phyloP scores from a whole-genome alignment of 768 basidiomycete species.

The Mycena leptocephala region DNA sequence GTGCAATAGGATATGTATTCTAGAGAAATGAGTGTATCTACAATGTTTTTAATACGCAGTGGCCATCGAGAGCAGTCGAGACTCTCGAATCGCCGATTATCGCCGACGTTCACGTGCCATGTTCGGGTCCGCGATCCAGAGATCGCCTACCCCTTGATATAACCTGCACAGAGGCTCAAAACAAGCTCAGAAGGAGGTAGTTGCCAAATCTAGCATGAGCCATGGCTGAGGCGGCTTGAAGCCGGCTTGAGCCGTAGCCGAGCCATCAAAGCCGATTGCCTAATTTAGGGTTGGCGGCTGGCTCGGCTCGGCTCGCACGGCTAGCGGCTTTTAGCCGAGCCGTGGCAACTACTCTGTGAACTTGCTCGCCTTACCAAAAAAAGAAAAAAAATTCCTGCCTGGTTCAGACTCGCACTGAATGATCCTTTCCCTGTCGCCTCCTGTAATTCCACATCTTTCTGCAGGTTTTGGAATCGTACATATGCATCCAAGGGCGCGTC shows the following conservation, averaged over 20 bases:
- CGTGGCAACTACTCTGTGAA: no score
- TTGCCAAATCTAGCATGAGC: neutral
- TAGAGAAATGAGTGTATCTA: neutral
- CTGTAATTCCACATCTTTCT: no score
- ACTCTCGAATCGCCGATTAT: neutral
- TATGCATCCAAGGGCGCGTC: no score
- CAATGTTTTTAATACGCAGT: neutral
- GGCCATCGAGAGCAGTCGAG: neutral
- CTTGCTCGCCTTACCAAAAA: no score
- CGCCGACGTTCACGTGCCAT: neutral
- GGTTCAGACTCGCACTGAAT: no score
- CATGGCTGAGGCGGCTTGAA: neutral
- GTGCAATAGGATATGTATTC: neutral
- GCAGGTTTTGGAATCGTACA: no score
- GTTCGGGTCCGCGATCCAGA: neutral
- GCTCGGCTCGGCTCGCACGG: slow-evolving; percentile 3
- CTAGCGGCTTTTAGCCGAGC: neutral
- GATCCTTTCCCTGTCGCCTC: no score
- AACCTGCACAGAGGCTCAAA: no score
- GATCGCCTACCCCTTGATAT: neutral
- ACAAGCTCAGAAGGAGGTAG: neutral
- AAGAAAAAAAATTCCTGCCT: no score
- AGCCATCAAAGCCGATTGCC: neutral
- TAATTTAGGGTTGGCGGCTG: neutral
- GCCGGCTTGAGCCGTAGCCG: slow-evolving; percentile 3